These are phyloP conservation scores for Globisporangium uncinulatum DNA, from an alignment of 352 stramenopile genomes.

Conservation along the genomic window DNA sequence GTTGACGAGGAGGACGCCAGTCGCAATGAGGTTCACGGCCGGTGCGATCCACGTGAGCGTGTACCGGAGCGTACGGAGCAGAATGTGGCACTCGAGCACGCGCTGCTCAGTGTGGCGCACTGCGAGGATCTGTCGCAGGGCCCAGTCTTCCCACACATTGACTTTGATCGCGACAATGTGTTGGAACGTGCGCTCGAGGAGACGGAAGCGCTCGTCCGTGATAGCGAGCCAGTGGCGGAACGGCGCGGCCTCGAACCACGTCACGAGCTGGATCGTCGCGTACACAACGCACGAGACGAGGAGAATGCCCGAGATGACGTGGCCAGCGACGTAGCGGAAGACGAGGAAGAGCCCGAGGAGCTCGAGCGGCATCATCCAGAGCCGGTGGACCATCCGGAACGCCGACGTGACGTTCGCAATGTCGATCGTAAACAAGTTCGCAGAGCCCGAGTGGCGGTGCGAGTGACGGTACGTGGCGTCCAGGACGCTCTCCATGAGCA, in stretches of 20 bases:
- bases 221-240: constrained; percentile 12
- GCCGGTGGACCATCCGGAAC: constrained; percentile 25
- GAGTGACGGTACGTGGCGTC: neutral
- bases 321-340: constrained; percentile 14
- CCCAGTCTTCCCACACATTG: constrained; percentile 51
- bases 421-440: constrained; percentile 32
- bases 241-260: constrained; percentile 6
- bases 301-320: constrained; percentile 11
- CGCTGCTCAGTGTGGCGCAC: constrained; percentile 31
- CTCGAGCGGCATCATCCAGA: constrained; percentile 28
- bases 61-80: constrained; percentile 25
- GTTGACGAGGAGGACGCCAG: constrained; percentile 21
- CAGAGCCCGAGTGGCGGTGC: neutral
- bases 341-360: constrained; percentile 14
- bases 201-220: constrained; percentile 13
- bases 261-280: constrained; percentile 13
- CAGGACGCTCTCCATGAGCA: constrained; percentile 28
- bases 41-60: constrained; percentile 33
- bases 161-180: constrained; percentile 34
- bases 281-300: constrained; percentile 12
- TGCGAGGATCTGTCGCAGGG: constrained; percentile 30
- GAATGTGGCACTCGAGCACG: constrained; percentile 16
- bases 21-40: constrained; percentile 29
- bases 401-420: constrained; percentile 13
- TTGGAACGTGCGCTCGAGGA: constrained; percentile 10